These are phyloP conservation scores for Heracleum sosnowskyi DNA, from an alignment of 129 eudicot species.

Conservation along the genomic window DNA sequence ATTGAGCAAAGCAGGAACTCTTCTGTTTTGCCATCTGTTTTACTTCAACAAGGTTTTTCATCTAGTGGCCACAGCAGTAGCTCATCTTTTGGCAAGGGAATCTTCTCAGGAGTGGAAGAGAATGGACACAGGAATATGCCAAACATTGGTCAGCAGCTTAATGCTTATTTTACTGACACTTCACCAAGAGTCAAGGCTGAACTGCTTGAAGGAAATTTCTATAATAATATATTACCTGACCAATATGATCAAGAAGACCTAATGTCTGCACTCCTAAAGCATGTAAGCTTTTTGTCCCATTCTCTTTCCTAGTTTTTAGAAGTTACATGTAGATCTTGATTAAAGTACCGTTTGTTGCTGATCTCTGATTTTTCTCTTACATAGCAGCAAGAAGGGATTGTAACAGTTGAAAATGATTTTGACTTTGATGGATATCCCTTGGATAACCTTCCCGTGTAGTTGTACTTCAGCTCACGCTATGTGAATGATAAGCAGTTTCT, in stretches of 20 bases:
- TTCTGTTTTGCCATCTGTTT: background rate
- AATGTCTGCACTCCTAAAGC: constrained; percentile 73
- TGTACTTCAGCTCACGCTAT: background rate
- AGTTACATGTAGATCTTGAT: background rate
- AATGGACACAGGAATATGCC: constrained; percentile 26
- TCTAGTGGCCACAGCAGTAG: constrained; percentile 3
- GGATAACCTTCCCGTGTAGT: constrained; percentile 74
- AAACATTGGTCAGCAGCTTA: constrained; percentile 36
- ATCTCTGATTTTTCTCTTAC: background rate
- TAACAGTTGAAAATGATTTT: constrained; percentile 50
- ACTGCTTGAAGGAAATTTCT: constrained; percentile 39
- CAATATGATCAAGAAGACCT: constrained; percentile 83
- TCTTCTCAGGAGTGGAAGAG: constrained; percentile 34
- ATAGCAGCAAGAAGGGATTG: constrained; percentile 56
- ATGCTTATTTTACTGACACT: constrained; percentile 23
- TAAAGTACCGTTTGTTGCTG: background rate
- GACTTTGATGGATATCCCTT: constrained; percentile 68
- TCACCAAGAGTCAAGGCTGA: constrained; percentile 58
- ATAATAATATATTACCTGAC: constrained; percentile 29
- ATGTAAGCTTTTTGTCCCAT: constrained; percentile 27
- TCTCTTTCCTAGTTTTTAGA: background rate
- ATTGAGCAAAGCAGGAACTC: constrained; percentile 25
- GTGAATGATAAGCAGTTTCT: constrained; percentile 15
- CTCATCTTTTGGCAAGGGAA: constrained; percentile 23
- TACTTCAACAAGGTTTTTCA: constrained; percentile 1